These are phyloP conservation scores for Coniochaeta sp. DNA, from an alignment of 2,329 filamentous ascomycete genomes.

Conservation along the genomic window DNA sequence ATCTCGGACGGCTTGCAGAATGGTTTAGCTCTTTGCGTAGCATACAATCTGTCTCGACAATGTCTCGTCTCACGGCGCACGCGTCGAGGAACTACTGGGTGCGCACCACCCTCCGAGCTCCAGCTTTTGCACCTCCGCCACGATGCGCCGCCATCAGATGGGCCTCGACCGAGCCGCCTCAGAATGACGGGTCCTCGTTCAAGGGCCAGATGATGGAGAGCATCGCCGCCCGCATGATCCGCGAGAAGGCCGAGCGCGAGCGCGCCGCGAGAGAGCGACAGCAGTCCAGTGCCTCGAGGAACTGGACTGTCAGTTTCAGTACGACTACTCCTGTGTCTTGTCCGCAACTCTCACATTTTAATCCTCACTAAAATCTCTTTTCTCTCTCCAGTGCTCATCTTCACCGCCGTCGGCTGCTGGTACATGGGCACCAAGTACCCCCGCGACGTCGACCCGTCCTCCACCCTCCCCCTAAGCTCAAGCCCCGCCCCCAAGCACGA, in stretches of 20 bases:
- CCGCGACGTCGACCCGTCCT: constrained; percentile 40
- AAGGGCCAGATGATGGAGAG: constrained; percentile 48
- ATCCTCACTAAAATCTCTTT: not conserved
- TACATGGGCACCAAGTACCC: constrained; percentile 50
- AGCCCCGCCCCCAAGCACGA: constrained; percentile 47
- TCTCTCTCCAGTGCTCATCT: constrained; percentile 37
- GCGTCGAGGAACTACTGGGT: constrained; percentile 12
- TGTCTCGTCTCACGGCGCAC: constrained; percentile 17
- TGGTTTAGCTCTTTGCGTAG: not conserved
- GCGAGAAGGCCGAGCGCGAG: constrained; percentile 38
- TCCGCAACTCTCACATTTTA: constrained; percentile 2
- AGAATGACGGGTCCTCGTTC: constrained; percentile 24
- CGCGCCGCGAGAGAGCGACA: constrained; percentile 31
- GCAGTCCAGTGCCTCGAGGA: constrained; percentile 28
- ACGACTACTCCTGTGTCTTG: constrained; percentile 4
- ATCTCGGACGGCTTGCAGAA: not conserved
- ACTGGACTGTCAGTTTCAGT: constrained; percentile 41
- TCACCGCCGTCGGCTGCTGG: constrained; percentile 45
- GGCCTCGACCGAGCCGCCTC: constrained; percentile 7
- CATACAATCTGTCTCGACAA: constrained; percentile 1
- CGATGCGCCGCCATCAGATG: constrained; percentile 8
- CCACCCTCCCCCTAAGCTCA: constrained; percentile 51
- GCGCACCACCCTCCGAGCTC: constrained; percentile 7
- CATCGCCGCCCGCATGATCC: constrained; percentile 38
- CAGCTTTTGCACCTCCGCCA: constrained; percentile 3